phyloP scores from a whole-genome alignment of 345 rosid genomes.

The Conringia planisiliqua region DNA sequence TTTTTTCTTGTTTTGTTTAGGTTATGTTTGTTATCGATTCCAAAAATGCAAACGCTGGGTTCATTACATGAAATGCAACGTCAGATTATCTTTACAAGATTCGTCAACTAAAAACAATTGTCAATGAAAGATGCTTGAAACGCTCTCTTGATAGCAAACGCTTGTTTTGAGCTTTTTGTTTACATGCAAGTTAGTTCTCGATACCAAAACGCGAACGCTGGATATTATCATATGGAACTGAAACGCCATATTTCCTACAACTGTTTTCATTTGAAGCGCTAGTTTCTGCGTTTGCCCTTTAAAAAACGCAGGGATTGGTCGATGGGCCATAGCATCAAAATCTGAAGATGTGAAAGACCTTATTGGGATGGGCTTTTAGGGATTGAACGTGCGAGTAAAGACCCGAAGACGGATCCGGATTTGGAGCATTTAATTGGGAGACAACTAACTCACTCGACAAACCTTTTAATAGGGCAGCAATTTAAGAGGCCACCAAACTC shows the following conservation, averaged over 20 bases:
- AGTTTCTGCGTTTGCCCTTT: not conserved
- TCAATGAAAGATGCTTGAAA: not conserved
- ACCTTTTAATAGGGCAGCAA: not conserved
- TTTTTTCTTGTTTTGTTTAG: not conserved
- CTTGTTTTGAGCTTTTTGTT: not conserved
- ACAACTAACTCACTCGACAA: not conserved
- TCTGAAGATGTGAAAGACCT: not conserved
- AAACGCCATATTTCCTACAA: not conserved
- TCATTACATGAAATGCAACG: not conserved
- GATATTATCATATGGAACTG: not conserved
- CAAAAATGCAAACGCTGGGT: not conserved
- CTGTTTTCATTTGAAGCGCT: not conserved
- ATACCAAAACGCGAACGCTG: not conserved
- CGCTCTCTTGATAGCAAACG: not conserved
- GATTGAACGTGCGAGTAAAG: not conserved
- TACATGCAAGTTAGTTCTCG: too few species aligned
- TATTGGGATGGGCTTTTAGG: not conserved
- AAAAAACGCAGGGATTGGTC: not conserved
- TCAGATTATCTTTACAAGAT: not conserved
- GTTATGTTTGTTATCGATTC: not conserved
- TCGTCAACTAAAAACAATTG: too few species aligned
- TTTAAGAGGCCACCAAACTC: slow-evolving; percentile 21
- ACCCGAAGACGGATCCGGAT: not conserved
- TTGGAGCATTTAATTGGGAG: not conserved
- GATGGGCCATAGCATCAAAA: not conserved